These are phyloP conservation scores for Exophiala mesophila DNA, from an alignment of 2,329 filamentous ascomycete genomes.

Conservation along the genomic window DNA sequence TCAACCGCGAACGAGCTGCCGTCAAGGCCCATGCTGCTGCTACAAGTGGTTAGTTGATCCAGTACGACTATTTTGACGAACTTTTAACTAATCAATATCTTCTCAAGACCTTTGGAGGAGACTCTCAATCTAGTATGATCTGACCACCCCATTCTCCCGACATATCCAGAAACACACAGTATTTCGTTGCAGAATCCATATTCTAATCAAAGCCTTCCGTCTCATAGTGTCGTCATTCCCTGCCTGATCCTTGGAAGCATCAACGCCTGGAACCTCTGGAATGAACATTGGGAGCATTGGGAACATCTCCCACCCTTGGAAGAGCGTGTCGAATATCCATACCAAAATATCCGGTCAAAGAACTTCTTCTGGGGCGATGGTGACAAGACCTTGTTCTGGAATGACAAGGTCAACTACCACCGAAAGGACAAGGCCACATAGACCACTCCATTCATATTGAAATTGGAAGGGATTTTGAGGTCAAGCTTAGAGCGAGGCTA, in stretches of 20 bases:
- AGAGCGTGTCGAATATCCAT: conserved; percentile 88
- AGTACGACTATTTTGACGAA: too few relatives aligned
- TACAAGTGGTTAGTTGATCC: conserved; percentile 65
- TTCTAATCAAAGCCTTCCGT: too few relatives aligned
- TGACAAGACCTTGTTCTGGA: conserved; percentile 82
- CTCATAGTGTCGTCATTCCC: conserved; percentile 66
- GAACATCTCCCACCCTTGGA: conserved; percentile 77
- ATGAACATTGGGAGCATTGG: conserved; percentile 97
- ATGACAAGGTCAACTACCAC: conserved; percentile 92
- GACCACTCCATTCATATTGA: conserved; percentile 16
- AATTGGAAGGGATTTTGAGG: too few relatives aligned
- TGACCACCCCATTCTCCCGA: too few relatives aligned
- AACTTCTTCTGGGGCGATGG: conserved; percentile 94
- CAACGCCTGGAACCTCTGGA: conserved; percentile 91
- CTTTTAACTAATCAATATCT: conserved; percentile 16
- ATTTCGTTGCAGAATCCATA: too few relatives aligned
- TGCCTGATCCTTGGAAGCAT: conserved; percentile 63
- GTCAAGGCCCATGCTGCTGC: conserved; percentile 84
- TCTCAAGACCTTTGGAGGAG: conserved; percentile 84
- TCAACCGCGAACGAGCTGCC: conserved; percentile 84
- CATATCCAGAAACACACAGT: too few relatives aligned
- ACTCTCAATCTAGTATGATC: conserved; percentile 85
- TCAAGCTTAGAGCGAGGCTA: too few relatives aligned
- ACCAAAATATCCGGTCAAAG: conserved; percentile 96
- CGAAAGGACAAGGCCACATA: conserved; percentile 70